Percentiles rank a stretch among this genome's conserved stretches.
Conservation (phyloP, 768 basidiomycete species). For the Mycena alexandri region DNA sequence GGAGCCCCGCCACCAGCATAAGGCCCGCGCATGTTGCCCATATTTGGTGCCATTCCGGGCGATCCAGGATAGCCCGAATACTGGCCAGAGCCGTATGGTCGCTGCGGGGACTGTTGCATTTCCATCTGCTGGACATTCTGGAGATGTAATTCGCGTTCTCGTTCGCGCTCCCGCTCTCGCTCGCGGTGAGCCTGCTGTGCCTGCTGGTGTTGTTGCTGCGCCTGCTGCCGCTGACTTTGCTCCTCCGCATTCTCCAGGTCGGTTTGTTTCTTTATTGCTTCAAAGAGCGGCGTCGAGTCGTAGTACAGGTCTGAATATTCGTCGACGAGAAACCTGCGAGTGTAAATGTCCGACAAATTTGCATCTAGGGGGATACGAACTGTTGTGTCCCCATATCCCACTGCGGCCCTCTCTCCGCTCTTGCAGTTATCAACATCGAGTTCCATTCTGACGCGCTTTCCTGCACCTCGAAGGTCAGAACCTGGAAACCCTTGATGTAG, state of each 20-base stretch:
- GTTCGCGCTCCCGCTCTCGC: constrained; percentile 36
- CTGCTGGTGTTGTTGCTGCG: constrained; percentile 44
- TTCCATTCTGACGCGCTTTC: constrained; percentile 92
- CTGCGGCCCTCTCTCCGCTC: constrained; percentile 86
- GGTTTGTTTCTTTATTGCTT: constrained; percentile 62
- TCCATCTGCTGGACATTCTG: constrained; percentile 41
- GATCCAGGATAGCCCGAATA: constrained; percentile 44
- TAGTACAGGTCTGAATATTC: constrained; percentile 80
- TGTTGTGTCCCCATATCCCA: constrained; percentile 92
- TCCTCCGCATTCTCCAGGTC: constrained; percentile 59
- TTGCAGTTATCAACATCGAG: constrained; percentile 79
- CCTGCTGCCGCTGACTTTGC: constrained; percentile 49
- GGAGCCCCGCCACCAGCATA: constrained; percentile 45
- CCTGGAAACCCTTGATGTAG: constrained; percentile 5
- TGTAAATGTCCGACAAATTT: constrained; percentile 2
- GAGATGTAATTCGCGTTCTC: constrained; percentile 35
- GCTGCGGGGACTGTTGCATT: constrained; percentile 40
- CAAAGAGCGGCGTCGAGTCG: constrained; percentile 71
- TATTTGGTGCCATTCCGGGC: constrained; percentile 41
- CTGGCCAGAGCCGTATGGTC: constrained; percentile 32
- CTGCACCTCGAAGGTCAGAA: constrained; percentile 42
- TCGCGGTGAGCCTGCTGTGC: constrained; percentile 42
- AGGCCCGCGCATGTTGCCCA: constrained; percentile 38
- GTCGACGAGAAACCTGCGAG: constrained; percentile 79
- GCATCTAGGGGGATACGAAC: constrained; percentile 57